Evolutionary conservation across 305 asterid species (phyloP), one percentile per base, ranked within the genome.

Genomic region (Solanum chacoense): DNA sequence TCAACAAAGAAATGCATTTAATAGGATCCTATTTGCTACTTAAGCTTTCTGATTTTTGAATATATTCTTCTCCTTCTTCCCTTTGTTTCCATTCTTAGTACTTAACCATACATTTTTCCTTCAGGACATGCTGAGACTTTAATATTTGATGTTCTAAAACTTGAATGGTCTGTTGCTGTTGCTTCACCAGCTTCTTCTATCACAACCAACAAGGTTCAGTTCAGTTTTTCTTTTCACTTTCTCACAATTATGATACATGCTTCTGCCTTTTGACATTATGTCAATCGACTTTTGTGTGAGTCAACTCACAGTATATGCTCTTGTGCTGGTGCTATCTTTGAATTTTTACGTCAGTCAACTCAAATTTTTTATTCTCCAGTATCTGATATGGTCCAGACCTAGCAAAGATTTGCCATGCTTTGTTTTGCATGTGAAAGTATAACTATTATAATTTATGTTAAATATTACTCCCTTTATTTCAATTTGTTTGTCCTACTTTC

Each of bases 101-200:
- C 73, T 22, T 84, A 84, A 55, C 42, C 65, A 45, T 22, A 22
- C 75, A 55, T 55, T n/a, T 7, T 84, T 55, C 45, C 45, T 85
- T 75, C 95, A 98, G 99, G 98, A 84, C 94, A 96, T 90, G 91
- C 95, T 1, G 99, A 98, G 94, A 98, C 98, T 67, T 87, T 95
- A 90, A 90, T 94, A 87, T 95, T 95, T 93, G 99, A 98, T 91
- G 94, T 96, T 90, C 87, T 98, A 88, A 98, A 95, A 92, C 94
- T 91, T 85, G 98, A 96, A 92, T 98, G 99, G 99, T 95, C 99
- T 87, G 90, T 95, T 88, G 96, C 96, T 65, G 94, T 95, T 89
- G 91, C 95, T 88, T 94, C 99, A 74, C 95, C 96, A 65, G 90
- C 95, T 81, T 95, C 98, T 91, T 98, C 98, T 87, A 92, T 96